Evolutionary conservation across 257 asterid genomes (phyloP).

Genomic region (Primulina tabacum): DNA sequence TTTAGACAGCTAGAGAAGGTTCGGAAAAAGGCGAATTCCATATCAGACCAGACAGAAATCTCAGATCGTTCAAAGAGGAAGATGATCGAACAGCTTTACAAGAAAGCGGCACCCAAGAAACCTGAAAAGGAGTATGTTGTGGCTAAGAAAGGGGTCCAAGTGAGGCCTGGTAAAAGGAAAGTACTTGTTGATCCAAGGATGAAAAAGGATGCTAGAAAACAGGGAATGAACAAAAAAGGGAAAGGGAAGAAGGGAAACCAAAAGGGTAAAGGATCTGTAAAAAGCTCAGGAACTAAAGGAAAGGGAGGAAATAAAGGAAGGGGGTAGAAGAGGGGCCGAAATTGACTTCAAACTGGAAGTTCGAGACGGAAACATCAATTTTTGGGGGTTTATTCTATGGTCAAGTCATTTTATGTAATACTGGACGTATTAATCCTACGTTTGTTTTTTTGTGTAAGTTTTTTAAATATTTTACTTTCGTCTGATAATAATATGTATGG

Average conservation of each 20-base stretch:
- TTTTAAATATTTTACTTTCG: no score
- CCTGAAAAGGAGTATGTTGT: constrained; percentile 81
- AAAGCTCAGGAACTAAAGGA: constrained; percentile 18
- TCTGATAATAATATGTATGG: no score
- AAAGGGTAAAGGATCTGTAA: constrained; percentile 10
- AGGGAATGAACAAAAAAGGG: constrained; percentile 43
- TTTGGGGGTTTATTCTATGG: neutral
- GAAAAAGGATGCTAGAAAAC: constrained; percentile 74
- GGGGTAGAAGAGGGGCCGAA: neutral
- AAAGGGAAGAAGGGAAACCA: constrained; percentile 26
- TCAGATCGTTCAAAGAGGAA: constrained; percentile 74
- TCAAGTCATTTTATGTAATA: neutral
- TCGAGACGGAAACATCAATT: no score
- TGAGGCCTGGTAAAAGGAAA: constrained; percentile 77
- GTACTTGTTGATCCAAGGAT: constrained; percentile 80
- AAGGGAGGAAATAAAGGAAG: constrained; percentile 1
- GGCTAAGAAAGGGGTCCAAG: constrained; percentile 94
- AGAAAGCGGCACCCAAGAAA: constrained; percentile 58
- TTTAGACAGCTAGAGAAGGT: constrained; percentile 65
- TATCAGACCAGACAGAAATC: constrained; percentile 76
- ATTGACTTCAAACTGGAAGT: neutral
- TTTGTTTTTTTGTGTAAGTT: neutral
- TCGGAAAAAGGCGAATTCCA: constrained; percentile 80
- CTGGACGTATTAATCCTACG: neutral
- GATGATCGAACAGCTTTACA: constrained; percentile 80